Conservation (phyloP, 2,329 filamentous ascomycete species). For the Hysterium pulicare region DNA sequence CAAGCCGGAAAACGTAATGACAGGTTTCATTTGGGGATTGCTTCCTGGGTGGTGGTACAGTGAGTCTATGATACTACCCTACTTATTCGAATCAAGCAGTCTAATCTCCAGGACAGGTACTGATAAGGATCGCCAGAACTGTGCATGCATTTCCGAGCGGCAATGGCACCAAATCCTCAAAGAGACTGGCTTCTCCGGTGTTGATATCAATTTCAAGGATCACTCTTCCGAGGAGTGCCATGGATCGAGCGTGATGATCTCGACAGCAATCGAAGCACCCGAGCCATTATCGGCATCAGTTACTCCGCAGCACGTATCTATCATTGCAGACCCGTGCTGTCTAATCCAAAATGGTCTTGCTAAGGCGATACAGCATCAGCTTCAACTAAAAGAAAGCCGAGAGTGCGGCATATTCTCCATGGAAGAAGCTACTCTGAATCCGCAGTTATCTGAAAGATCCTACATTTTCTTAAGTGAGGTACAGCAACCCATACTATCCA, state of each 20-base stretch:
- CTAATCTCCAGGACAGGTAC: too few relatives aligned
- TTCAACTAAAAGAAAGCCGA: not conserved
- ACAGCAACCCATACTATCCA: too few relatives aligned
- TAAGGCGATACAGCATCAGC: not conserved
- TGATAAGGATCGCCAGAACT: not conserved
- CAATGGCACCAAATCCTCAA: not conserved
- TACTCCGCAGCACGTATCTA: not conserved
- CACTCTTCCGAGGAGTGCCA: not conserved
- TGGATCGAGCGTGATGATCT: not conserved
- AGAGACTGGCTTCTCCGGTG: not conserved
- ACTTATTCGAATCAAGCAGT: too few relatives aligned
- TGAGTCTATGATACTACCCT: too few relatives aligned
- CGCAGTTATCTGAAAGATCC: not conserved
- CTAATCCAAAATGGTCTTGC: not conserved
- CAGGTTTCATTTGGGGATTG: conserved; percentile 3
- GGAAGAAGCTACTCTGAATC: not conserved
- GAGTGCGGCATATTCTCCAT: not conserved
- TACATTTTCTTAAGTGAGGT: too few relatives aligned
- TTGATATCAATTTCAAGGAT: not conserved
- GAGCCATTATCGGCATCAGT: not conserved
- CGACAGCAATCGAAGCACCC: not conserved
- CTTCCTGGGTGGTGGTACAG: conserved; percentile 8
- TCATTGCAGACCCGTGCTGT: not conserved
- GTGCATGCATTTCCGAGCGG: not conserved
- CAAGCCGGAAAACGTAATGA: not conserved